Base-by-base conservation (phyloP, 2,329 filamentous ascomycete genomes). In the Coniochaeta sp. region DNA sequence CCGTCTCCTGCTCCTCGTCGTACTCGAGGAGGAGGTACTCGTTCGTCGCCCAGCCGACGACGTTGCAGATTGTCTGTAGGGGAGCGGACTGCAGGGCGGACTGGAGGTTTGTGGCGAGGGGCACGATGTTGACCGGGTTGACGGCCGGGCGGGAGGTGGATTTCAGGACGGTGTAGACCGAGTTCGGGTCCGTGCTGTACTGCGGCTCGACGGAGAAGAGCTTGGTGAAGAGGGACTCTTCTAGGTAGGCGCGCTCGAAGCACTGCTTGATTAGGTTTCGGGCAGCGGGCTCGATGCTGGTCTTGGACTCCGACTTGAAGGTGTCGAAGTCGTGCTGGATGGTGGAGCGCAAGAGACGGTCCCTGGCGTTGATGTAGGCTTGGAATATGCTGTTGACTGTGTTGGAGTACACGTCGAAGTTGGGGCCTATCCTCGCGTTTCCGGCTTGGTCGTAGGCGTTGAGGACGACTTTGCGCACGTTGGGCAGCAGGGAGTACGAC, bases 241-340 rank as follows among this genome's bases (percentile, higher is more conserved):
- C 80, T 52, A 76, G 75, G 57, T 76, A 79, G 2, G 79, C 74
- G 24, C 78, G 73, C 59, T 83, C 80, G 51, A 82, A 82, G 51
- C 71, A 75, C 61, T 83, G 79, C 60, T 83, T 83, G 55, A 83
- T 72, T 51, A 75, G 79, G 57, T 79, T 82, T 26, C 80, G 71
- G 13, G 74, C 73, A 4, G 78, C 79, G 2, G 78, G 79, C 58
- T 83, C 79, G 2, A 75, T 59, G 2, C 67, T 60, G 8, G 67
- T 72, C 53, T 77, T 81, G 26, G 67, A 66, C 53, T 81, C 78
- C 51, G 73, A 75, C 40, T 71, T 73, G 59, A 79, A 81, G n/a
- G 72, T 68, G 22, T 78, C 76, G 16, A 79, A 59, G 51, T 83
- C 79, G 46, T 74, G 73, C 56, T 80, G 77, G 10, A 73, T 73